Evolutionary conservation across 2,329 filamentous ascomycete genomes (phyloP), one percentile per base, ranked within the genome.

Genomic region (Cladophialophora immunda): DNA sequence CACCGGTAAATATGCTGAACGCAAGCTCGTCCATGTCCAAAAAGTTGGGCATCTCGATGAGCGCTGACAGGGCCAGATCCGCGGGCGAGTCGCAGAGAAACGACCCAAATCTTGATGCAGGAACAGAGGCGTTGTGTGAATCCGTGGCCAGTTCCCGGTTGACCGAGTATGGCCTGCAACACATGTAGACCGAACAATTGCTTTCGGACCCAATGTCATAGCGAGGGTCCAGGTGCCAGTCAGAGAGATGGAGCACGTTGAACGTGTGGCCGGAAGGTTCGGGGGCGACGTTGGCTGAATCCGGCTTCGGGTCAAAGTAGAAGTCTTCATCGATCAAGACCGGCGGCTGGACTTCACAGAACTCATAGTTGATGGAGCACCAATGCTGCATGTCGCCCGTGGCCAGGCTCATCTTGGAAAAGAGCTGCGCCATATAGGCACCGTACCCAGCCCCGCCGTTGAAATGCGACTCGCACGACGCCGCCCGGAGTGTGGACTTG

Each of bases 1-100:
- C 75, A 34, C 75, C 75, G 19, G 75, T 76, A 59, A 74, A 76
- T 11, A 76, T 74, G 15, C 72, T 68, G 50, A 76, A 76, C n/a
- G 67, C 65, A 25, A 76, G 22, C 13, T 72, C 64, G 11, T 63
- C 62, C 53, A 70, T 68, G 58, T 74, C 67, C 58, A 73, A 65
- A 61, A 74, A 72, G 4, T 66, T 52, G 17, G 68, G 67, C 71
- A 74, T 72, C 22, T 67, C 67, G 22, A 58, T 56, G 60, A 74
- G 73, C 4, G 68, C 70, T n/a, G 72, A 74, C 29, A 73, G 50
- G 2, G 71, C 73, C 25, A 75, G 60, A 32, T 73, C 73, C 15
- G 72, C 66, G 9, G 73, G 73, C 17, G 73, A 65, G 65, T 75
- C 73, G 58, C 73, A 75, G 47, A 70, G 69, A 41, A 68, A 68